Conservation (phyloP, 345 rosid genomes). For the Capsella bursapastoris region DNA sequence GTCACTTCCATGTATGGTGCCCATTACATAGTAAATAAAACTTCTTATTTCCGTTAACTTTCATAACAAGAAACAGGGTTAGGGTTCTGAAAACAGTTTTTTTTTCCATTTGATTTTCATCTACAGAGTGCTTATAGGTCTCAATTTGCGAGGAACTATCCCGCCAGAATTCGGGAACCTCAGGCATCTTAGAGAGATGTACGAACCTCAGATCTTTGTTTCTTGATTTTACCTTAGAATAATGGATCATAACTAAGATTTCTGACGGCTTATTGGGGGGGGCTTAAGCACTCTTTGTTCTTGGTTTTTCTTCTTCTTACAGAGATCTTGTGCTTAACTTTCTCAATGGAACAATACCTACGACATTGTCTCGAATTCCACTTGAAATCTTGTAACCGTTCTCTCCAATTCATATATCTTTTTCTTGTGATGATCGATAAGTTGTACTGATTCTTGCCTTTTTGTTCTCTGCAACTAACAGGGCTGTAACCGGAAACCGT, state of each 20-base stretch:
- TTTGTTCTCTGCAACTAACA: constrained; percentile 34
- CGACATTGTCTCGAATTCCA: constrained; percentile 56
- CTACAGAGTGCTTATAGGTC: constrained; percentile 56
- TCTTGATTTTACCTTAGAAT: not conserved
- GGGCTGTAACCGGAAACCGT: constrained; percentile 70
- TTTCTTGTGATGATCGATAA: not conserved
- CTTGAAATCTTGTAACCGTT: constrained; percentile 59
- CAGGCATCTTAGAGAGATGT: constrained; percentile 58
- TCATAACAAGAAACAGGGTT: not conserved
- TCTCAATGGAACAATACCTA: constrained; percentile 70
- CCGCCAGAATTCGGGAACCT: constrained; percentile 75
- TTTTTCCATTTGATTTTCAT: not conserved
- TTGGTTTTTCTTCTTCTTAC: constrained; percentile 15
- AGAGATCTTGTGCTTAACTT: constrained; percentile 82
- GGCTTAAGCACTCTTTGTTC: constrained; percentile 14
- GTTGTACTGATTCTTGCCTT: constrained; percentile 13
- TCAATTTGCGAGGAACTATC: constrained; percentile 61
- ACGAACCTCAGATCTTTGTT: constrained; percentile 32
- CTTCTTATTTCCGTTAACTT: constrained; percentile 1
- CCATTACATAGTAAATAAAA: too few species aligned
- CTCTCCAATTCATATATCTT: not conserved
- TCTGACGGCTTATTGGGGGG: constrained; percentile 17
- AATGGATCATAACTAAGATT: not conserved
- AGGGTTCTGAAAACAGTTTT: not conserved
- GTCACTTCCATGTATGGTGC: constrained; percentile 74